Evolutionary conservation across 2,329 filamentous ascomycete genomes (phyloP).

Genomic region (Claviceps purpurea): DNA sequence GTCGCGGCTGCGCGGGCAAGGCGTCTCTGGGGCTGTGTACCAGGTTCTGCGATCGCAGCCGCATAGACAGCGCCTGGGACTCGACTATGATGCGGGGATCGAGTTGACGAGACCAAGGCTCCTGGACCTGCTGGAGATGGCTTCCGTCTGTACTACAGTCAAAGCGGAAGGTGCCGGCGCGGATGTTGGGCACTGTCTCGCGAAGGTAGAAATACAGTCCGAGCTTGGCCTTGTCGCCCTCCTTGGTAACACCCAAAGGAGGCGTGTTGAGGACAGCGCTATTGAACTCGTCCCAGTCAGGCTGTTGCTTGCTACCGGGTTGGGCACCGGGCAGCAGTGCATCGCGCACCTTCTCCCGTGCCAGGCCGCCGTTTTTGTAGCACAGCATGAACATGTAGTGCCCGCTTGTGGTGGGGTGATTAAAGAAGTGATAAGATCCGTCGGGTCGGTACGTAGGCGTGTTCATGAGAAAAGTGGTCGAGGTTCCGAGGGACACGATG

Average conservation of each 20-base stretch:
- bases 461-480: slow-evolving; percentile 94
- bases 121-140: slow-evolving; percentile 24
- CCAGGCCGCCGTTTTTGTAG: slow-evolving; percentile 95
- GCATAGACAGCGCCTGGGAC: slow-evolving; percentile 85
- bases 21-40: slow-evolving; percentile 41
- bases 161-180: slow-evolving; percentile 77
- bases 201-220: slow-evolving; percentile 92
- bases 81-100: slow-evolving; percentile 84
- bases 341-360: slow-evolving; percentile 81
- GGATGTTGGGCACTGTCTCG: slow-evolving; percentile 89
- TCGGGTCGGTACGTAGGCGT: slow-evolving; percentile 85
- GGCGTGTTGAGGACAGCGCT: slow-evolving; percentile 52
- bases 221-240: slow-evolving; percentile 54
- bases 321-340: slow-evolving; percentile 51
- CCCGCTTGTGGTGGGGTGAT: slow-evolving; percentile 79
- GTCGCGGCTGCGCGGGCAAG: slow-evolving; percentile 70
- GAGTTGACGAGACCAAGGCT: slow-evolving; percentile 36
- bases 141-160: slow-evolving; percentile 43
- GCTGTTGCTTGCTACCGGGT: not conserved
- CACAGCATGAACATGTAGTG: slow-evolving; percentile 99
- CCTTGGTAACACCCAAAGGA: slow-evolving; percentile 48
- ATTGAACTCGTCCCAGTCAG: slow-evolving; percentile 75
- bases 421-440: slow-evolving; percentile 92
- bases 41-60: slow-evolving; percentile 68
- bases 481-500: slow-evolving; percentile 89